Evolutionary conservation across 2,329 filamentous ascomycete genomes (phyloP), one percentile per base, ranked within the genome.

Genomic region (Juglanconis sp.): DNA sequence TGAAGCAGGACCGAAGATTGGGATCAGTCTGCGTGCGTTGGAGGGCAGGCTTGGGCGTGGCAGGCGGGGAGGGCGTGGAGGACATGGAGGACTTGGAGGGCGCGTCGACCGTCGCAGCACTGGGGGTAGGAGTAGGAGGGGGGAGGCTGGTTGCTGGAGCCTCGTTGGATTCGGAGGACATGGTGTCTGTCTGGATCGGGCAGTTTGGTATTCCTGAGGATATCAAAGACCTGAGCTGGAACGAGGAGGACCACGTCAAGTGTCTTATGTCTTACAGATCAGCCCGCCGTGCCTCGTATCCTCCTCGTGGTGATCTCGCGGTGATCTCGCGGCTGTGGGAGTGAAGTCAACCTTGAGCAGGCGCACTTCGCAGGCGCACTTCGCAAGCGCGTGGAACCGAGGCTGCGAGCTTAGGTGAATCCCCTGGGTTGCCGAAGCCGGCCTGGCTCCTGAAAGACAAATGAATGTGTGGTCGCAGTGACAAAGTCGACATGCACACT

Each of bases 1-100:
- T 85, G 74, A 86, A 88, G 77, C 86, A 88, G 68, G 77, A 79
- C 53, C 76, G 76, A 32, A 68, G 69, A 44, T 67, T 63, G 32
- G 66, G 57, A 10, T 65, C 63, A 40, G 62, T 62, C 7, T 58
- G 53, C 13, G 58, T 49, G 4, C 61, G 61, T 24, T 61, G 61
- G 3, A 63, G 58, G n/a, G 24, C 47, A 7, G 61, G 58, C 1
- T 35, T 35, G 6, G 54, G 48, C 4, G 53, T 32, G 8, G 52
- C 10, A 6, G 51, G 30, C 15, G 47, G 17, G 47, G 60, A n/a
- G 17, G 17, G 17, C 17, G 17, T 24, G 17, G 17, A 24, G 17
- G 17, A 24, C 17, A 24, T 24, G 17, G 17, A 24, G 17, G 17
- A 24, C 17, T 24, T 24, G 52, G 40, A 44, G 30, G 56, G 44